Conservation (phyloP, 1,284 basidiomycete genomes). For the Ceratobasidium sp. region DNA sequence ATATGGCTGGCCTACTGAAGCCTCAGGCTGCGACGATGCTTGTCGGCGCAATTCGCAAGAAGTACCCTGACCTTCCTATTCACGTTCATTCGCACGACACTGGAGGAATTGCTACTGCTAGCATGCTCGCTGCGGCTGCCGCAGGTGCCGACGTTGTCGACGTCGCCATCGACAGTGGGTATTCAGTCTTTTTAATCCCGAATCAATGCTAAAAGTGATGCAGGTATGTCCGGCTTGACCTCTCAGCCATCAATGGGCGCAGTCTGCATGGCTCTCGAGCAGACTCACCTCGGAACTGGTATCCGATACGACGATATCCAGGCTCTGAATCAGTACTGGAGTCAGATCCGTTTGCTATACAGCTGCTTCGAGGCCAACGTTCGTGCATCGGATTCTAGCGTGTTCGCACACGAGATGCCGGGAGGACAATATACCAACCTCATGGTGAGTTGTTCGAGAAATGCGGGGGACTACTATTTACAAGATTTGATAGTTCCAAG, state of each 20-base stretch:
- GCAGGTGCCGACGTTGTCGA: constrained; percentile 99
- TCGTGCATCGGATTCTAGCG: constrained; percentile 93
- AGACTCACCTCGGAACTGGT: constrained; percentile 93
- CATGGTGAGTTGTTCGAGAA: constrained; percentile 63
- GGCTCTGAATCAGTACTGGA: constrained; percentile 98
- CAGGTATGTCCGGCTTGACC: constrained; percentile 97
- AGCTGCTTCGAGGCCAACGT: constrained; percentile 99
- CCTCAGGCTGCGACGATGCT: constrained; percentile 91
- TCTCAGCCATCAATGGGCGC: constrained; percentile 99
- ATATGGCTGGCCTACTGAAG: constrained; percentile 99
- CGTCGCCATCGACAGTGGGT: constrained; percentile 95
- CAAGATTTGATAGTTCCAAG: constrained; percentile 82
- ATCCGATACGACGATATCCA: constrained; percentile 98
- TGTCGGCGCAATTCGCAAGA: constrained; percentile 92
- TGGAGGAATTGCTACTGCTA: constrained; percentile 95
- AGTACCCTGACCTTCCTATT: constrained; percentile 97
- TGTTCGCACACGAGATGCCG: constrained; percentile 99
- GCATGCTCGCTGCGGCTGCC: constrained; percentile 94
- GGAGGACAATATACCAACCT: constrained; percentile 97
- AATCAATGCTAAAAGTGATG: constrained; percentile 8
- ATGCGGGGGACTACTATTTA: not conserved
- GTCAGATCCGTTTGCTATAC: constrained; percentile 95
- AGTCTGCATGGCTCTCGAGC: constrained; percentile 92
- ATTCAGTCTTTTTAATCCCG: not conserved
- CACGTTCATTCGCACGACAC: constrained; percentile 99